phyloP scores from a whole-genome alignment of 352 stramenopile species.

The Phytophthora pseudosyringae region DNA sequence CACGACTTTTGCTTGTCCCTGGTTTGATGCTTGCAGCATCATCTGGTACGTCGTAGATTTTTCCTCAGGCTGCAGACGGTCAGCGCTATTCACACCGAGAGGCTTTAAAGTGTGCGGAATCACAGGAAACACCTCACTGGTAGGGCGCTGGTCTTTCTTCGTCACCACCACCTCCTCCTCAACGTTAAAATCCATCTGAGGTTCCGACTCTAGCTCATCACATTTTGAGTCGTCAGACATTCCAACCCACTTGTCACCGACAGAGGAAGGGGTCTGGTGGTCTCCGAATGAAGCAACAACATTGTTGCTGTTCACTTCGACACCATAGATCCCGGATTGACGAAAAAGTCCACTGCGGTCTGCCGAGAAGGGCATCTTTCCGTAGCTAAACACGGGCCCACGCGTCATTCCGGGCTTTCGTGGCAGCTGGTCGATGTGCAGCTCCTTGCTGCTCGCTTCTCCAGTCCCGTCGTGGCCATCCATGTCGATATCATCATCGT shows the following conservation, averaged over 20 bases:
- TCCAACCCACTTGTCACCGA: conserved; percentile 29
- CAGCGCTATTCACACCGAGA: conserved; percentile 33
- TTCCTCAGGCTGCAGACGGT: conserved; percentile 30
- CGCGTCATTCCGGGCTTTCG: conserved; percentile 41
- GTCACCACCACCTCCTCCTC: conserved; percentile 20
- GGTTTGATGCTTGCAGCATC: conserved; percentile 54
- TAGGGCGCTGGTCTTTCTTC: conserved; percentile 35
- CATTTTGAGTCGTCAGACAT: conserved; percentile 13
- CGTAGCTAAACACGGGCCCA: conserved; percentile 23
- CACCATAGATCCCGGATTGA: conserved; percentile 52
- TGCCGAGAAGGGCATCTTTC: conserved; percentile 29
- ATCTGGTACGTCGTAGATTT: conserved; percentile 79
- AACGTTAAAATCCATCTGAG: conserved; percentile 25
- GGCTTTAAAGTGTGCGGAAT: conserved; percentile 38
- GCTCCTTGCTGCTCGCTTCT: conserved; percentile 15
- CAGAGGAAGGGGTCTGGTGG: conserved; percentile 10
- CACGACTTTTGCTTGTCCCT: conserved; percentile 38
- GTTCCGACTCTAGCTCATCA: conserved; percentile 6
- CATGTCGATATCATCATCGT: conserved; percentile 66
- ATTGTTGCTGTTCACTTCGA: conserved; percentile 22
- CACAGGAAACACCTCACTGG: conserved; percentile 49
- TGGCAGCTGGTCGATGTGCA: conserved; percentile 26
- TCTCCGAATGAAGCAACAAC: conserved; percentile 50
- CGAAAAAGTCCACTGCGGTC: conserved; percentile 50
- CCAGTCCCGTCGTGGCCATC: conserved; percentile 24